Percentiles rank a stretch among this genome's conserved stretches.
phyloP scores from a whole-genome alignment of 116 monocot species.

The Cymodocea nodosa region DNA sequence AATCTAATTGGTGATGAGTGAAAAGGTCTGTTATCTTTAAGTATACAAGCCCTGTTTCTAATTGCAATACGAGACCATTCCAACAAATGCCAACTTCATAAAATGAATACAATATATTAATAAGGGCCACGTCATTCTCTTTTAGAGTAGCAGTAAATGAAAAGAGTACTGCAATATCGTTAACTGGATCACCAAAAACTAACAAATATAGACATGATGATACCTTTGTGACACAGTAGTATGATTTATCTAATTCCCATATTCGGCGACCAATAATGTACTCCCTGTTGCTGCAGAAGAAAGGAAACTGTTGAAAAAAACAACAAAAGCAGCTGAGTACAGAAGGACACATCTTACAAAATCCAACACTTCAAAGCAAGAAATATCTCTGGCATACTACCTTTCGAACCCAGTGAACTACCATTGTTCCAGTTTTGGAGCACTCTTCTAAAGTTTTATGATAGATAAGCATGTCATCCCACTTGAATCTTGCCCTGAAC shows the following conservation, averaged over 20 bases:
- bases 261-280: slow-evolving; percentile 90
- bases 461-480: slow-evolving; percentile 96
- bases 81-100: too few relatives aligned
- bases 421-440: slow-evolving; percentile 56
- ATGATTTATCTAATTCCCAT: slow-evolving; percentile 52
- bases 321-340: not conserved
- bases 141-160: too few relatives aligned
- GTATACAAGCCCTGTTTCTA: too few relatives aligned
- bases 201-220: too few relatives aligned
- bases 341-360: not conserved
- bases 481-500: slow-evolving; percentile 48
- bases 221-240: slow-evolving; percentile 95
- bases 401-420: slow-evolving; percentile 86
- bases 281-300: slow-evolving; percentile 94
- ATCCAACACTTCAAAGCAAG: not conserved
- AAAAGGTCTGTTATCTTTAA: too few relatives aligned
- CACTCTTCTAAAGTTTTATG: slow-evolving; percentile 60
- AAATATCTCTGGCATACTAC: slow-evolving; percentile 9
- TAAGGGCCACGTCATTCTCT: too few relatives aligned
- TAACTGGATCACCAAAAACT: too few relatives aligned
- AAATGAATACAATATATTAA: too few relatives aligned
- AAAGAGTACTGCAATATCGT: too few relatives aligned
- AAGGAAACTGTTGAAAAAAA: slow-evolving; percentile 59
- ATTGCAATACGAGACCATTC: too few relatives aligned
- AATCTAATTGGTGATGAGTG: too few relatives aligned